Evolutionary conservation across 768 basidiomycete genomes (phyloP), one percentile per base, ranked within the genome.

Genomic region (Amanita pallidorosea): DNA sequence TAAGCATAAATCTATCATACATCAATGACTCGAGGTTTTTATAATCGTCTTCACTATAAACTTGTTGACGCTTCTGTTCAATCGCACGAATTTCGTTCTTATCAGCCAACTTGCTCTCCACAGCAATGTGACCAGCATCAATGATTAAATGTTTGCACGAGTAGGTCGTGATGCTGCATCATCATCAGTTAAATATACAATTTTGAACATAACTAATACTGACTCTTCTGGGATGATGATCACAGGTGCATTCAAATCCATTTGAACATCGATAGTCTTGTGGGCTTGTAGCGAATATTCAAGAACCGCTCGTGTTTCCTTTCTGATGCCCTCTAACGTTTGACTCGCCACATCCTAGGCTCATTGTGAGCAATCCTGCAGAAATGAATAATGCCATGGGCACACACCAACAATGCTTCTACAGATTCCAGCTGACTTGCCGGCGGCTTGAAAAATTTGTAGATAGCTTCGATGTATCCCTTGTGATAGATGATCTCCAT

Each of bases 401-500:
- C 7, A 67, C 83, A 44, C 57, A 90, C 90, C 58, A 98, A 69
- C 46, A 99, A 73, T 0, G 94, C 96, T 64, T 88, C 87, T 45
- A 99, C 90, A 2, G 93, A 95, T 65, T 98, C 93, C 50, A 99
- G 66, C 62, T 98, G 94, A 64, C 87, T 95, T 38, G 83, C 83
- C 2, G 96, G 95, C 2, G 93, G 95, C 61, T 84, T 88, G 69
- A 99, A 85, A 69, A 98, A 99, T 55, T 74, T 78, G 59, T 85
- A 85, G 18, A 98, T 79, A 2, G 88, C 88, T 69, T 98, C 96
- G 25, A 98, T 76, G 63, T 95, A 97, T 22, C 89, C 91, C 60
- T 73, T 80, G 62, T 97, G 92, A 62, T 99, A 99, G 37, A 99
- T 88, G 55, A 99, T 85, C 66, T 98, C 95, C 83, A 95, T 87